Evolutionary conservation across 768 basidiomycete species (phyloP), one percentile per base, ranked within the genome.

Genomic region (Pleurotus salmoneostramineus): DNA sequence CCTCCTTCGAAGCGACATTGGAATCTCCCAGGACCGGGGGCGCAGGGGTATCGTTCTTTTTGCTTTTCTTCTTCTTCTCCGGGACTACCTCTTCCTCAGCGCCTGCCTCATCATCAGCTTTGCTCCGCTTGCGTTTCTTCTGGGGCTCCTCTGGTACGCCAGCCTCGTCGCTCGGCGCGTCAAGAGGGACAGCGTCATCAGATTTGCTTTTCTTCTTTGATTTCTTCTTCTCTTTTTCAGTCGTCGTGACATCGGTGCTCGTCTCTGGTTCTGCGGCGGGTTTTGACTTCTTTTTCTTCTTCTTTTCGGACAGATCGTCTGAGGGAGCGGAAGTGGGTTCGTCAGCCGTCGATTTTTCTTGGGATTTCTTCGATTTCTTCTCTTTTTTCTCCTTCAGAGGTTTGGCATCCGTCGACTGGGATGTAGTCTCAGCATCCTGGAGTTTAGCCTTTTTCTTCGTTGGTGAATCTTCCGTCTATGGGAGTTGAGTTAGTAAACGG

Each of bases 341-440:
- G 21, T 27, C 21, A 27, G 21, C 21, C 21, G 21, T 27, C 21
- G 21, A 27, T 27, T 27, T 27, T 27, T 27, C 21, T 27, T 27
- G 21, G 21, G 21, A 27, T 27, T 27, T 27, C 21, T 27, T 27
- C 21, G 67, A 65, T 60, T 74, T 72, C 57, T 66, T 66, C 46
- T 61, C 60, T 36, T 61, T 62, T 42, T 61, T 60, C n/a, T 58
- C 48, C 54, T 54, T 56, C 40, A 27, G 21, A 27, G 21, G 21
- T 27, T 27, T 27, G 8, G 40, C 10, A 42, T 42, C 40, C 8
- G 40, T 10, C n/a, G 40, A 42, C n/a, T 8, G n/a, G n/a, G 40
- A n/a, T n/a, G 40, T n/a, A n/a, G 10, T 42, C 10, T 42, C 44
- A 11, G 10, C 44, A 15, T 45, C 44, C n/a, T 14, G 10, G 6